Percentiles rank a stretch among this genome's conserved stretches.
Conservation (phyloP, 441 rosid genomes). For the Brassica hybrid region DNA sequence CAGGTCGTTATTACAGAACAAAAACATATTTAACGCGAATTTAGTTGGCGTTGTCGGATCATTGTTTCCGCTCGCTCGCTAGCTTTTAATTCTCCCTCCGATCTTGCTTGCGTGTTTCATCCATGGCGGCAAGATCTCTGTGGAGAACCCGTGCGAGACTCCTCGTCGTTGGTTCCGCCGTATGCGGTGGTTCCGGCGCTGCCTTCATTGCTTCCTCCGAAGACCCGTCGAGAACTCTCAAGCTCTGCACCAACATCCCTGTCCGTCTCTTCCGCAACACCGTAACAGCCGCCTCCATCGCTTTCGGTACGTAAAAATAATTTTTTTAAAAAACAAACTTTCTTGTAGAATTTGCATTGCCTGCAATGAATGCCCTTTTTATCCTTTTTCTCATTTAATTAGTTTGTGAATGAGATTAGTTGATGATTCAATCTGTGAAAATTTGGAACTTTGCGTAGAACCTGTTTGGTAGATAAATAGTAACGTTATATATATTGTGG, state of each 20-base stretch:
- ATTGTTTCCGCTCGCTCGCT: background rate
- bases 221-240: constrained; percentile 66
- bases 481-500: constrained; percentile 6
- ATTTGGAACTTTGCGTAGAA: too few species aligned
- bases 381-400: background rate
- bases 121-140: constrained; percentile 74
- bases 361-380: constrained; percentile 8
- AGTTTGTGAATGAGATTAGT: constrained; percentile 16
- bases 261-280: constrained; percentile 72
- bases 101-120: constrained; percentile 9
- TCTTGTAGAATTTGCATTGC: constrained; percentile 7
- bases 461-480: too few species aligned
- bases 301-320: constrained; percentile 57
- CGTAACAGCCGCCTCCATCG: constrained; percentile 80
- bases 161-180: constrained; percentile 55
- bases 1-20: background rate
- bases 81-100: too few species aligned
- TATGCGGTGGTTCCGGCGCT: constrained; percentile 65
- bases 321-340: background rate
- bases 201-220: constrained; percentile 73
- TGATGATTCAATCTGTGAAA: background rate
- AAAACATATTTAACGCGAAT: constrained; percentile 5
- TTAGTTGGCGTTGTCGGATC: constrained; percentile 21
- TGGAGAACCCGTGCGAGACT: constrained; percentile 70
- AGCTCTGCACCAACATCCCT: constrained; percentile 86